Evolutionary conservation across 73 alveolate species (phyloP), one percentile per base, ranked within the genome.

Genomic region (Paramecium primaurelia): DNA sequence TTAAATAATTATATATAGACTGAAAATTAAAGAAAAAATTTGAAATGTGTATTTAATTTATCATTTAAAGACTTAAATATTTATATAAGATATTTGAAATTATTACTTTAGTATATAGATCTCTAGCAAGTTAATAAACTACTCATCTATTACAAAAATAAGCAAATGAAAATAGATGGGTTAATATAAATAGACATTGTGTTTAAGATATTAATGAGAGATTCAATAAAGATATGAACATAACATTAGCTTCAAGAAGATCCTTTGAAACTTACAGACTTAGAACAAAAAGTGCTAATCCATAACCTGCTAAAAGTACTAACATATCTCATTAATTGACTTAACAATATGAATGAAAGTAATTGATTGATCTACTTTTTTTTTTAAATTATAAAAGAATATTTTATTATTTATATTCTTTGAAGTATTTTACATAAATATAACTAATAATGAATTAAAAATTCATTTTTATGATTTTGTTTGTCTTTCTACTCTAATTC

Each of bases 401-500:
- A 40, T 40, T 40, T 40, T 40, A 8, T 7, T 49, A 12, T 12
- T 47, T 14, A 49, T 49, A 49, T 49, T 49, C 25, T 3, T 12
- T 49, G 28, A 49, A 0, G 7, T 49, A 16, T 16, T 49, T 47
- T 16, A n/a, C 14, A 12, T 16, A 49, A 18, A 59, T 59, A 59
- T 59, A 59, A 59, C 32, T 59, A 59, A 47, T 25, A 58, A 59
- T 59, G 77, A 59, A 59, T 18, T 59, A 59, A 59, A 59, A 59
- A 59, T 59, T 59, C 77, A 59, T 18, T 59, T 58, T 59, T 59
- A 59, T 49, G 28, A n/a, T 49, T 71, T 71, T 6, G 86, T 30
- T 71, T 71, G 86, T 36, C 86, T 38, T 45, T 77, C 71, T 18
- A 93, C 92, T 71, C 93, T 93, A 38, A 93, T 95, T 38, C 92